Conservation (phyloP, 2,329 filamentous ascomycete genomes). For the Fusarium sp. region DNA sequence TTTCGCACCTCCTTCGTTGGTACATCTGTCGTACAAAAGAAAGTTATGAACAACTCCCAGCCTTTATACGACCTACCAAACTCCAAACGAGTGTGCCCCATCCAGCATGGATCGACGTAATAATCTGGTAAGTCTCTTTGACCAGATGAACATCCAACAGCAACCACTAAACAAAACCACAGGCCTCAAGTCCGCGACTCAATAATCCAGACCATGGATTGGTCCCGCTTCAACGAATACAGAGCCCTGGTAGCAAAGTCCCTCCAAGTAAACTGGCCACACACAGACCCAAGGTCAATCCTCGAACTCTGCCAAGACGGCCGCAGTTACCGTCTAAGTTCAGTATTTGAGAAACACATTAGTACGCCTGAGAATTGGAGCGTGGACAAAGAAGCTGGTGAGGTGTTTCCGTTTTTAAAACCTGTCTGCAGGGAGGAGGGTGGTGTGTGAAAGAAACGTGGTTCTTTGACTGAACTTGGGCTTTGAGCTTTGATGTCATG, state of each 20-base stretch:
- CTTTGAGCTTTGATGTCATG: neutral
- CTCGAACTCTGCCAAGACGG: neutral
- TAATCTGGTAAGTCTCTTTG: conserved; percentile 22
- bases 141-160: neutral
- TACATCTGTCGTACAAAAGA: conserved; percentile 37
- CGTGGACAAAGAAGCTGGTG: conserved; percentile 10
- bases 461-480: conserved; percentile 1
- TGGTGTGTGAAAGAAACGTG: neutral
- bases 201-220: conserved; percentile 33
- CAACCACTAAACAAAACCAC: neutral
- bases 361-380: conserved; percentile 16
- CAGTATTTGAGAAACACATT: conserved; percentile 17
- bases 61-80: conserved; percentile 34
- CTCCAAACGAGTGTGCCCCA: conserved; percentile 40
- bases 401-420: conserved; percentile 18
- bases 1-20: conserved; percentile 26
- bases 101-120: conserved; percentile 40
- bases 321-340: conserved; percentile 3
- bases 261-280: conserved; percentile 20
- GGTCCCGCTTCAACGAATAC: conserved; percentile 22
- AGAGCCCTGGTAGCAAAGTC: conserved; percentile 2
- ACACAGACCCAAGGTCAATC: neutral
- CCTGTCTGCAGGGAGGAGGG: conserved; percentile 10
- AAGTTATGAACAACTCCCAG: conserved; percentile 39
- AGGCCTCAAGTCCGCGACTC: conserved; percentile 31